Conservation (phyloP, 768 basidiomycete genomes). For the Suillus subluteus region DNA sequence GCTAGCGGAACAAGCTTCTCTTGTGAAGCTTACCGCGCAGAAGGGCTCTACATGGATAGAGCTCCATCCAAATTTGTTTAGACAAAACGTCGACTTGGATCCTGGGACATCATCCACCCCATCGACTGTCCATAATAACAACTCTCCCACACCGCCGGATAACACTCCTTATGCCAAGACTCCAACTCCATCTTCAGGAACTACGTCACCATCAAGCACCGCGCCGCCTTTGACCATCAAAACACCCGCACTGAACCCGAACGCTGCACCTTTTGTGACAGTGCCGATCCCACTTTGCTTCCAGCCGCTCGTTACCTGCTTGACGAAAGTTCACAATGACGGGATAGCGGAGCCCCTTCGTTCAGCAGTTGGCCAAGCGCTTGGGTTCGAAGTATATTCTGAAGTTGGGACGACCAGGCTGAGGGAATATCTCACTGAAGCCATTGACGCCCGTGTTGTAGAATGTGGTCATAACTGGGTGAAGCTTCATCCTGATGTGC, state of each 20-base stretch:
- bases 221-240: no score
- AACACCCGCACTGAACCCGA: not conserved
- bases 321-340: slow-evolving; percentile 35
- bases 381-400: slow-evolving; percentile 40
- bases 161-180: not conserved
- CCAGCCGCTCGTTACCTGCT: slow-evolving; percentile 35
- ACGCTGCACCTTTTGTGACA: not conserved
- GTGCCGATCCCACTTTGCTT: slow-evolving; percentile 21
- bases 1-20: slow-evolving; percentile 29
- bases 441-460: slow-evolving; percentile 42
- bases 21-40: slow-evolving; percentile 29
- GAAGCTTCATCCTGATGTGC: not conserved
- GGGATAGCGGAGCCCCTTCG: slow-evolving; percentile 40
- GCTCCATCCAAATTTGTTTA: slow-evolving; percentile 23
- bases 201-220: no score
- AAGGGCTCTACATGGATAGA: slow-evolving; percentile 28
- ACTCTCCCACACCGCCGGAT: not conserved
- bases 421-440: slow-evolving; percentile 43
- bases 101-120: slow-evolving; percentile 21
- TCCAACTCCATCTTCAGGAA: not conserved
- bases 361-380: slow-evolving; percentile 38
- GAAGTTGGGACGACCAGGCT: slow-evolving; percentile 45
- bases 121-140: slow-evolving; percentile 5
- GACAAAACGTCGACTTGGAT: not conserved
- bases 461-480: slow-evolving; percentile 45